Evolutionary conservation across 257 asterid species (phyloP), one percentile per base, ranked within the genome.

Genomic region (Penstemon davidsonii): DNA sequence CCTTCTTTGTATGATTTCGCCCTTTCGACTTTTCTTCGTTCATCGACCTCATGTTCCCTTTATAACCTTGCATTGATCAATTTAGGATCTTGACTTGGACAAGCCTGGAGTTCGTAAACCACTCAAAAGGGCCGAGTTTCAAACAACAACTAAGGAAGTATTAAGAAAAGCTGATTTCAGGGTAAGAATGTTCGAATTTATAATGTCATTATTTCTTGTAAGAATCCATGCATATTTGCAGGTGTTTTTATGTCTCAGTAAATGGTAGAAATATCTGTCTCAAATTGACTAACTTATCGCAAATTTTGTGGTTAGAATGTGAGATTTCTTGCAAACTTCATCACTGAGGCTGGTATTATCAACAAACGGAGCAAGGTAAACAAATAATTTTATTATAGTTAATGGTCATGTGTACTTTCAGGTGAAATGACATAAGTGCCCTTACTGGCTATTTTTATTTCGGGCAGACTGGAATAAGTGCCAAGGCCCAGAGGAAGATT

Each of bases 161-260:
- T 64, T 94, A 55, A 74, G 56, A 51, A 82, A 89, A 75, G 96
- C 99, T 69, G 99, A 94, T 86, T 94, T 94, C 88, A 86, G 99
- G 98, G 99, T 94, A 63, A 6, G 87, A n/a, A 55, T 51, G 61
- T 47, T 65, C 19, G 25, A 46, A 8, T 7, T 60, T 8, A 57
- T 7, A 46, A 33, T 65, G 44, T 70, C 55, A 12, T 52, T 58
- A 6, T 54, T 54, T 51, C 40, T 55, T 42, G 25, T 41, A 7
- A 56, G 25, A 52, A 33, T 41, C 12, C 57, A 8, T 52, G 39
- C 54, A 50, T 51, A 11, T 67, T 11, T 63, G 64, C 50, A 39
- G 50, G 43, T 55, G 43, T 41, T 53, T 46, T 25, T 1, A 25
- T 25, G 33, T 25, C 49, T n/a, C 8, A 1, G 11, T 4, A 36